Conservation (phyloP, 805 yeast genomes). For the Candida nitratophila region DNA sequence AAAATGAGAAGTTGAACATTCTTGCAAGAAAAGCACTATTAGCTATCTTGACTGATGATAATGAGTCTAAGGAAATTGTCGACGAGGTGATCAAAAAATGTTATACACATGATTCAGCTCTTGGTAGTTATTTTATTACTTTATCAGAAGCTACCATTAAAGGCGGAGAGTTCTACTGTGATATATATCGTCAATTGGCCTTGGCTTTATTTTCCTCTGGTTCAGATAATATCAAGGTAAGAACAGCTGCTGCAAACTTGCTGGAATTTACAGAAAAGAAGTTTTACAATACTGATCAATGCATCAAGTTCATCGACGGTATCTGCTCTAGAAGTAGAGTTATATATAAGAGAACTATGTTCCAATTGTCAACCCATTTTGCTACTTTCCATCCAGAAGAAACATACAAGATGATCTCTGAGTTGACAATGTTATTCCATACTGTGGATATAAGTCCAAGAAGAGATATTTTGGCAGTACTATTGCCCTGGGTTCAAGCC, state of each 20-base stretch:
- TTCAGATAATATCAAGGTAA: conserved; percentile 56
- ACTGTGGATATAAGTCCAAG: conserved; percentile 52
- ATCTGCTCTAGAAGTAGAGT: conserved; percentile 71
- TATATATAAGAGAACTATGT: conserved; percentile 80
- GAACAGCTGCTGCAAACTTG: conserved; percentile 69
- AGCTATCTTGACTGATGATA: conserved; percentile 58
- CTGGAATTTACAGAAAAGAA: conserved; percentile 58
- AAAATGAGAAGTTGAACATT: conserved; percentile 48
- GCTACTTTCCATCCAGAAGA: conserved; percentile 56
- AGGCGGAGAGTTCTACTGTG: conserved; percentile 39
- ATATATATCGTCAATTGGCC: conserved; percentile 63
- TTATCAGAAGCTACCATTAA: conserved; percentile 58
- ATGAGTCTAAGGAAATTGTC: conserved; percentile 42
- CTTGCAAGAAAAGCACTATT: conserved; percentile 67
- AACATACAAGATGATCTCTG: conserved; percentile 58
- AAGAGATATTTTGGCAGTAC: conserved; percentile 70
- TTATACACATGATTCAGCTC: conserved; percentile 48
- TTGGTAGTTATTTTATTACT: conserved; percentile 65
- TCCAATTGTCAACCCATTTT: conserved; percentile 68
- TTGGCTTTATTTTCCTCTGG: conserved; percentile 76
- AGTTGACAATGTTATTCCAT: conserved; percentile 63
- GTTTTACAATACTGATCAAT: conserved; percentile 44
- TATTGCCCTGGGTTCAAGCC: conserved; percentile 90
- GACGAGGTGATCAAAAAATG: conserved; percentile 66
- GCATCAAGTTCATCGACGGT: conserved; percentile 58